A percentile compares a stretch with the other conserved stretches of the same genome.
phyloP scores from a whole-genome alignment of 768 basidiomycete species.

The Suillus variegatus region DNA sequence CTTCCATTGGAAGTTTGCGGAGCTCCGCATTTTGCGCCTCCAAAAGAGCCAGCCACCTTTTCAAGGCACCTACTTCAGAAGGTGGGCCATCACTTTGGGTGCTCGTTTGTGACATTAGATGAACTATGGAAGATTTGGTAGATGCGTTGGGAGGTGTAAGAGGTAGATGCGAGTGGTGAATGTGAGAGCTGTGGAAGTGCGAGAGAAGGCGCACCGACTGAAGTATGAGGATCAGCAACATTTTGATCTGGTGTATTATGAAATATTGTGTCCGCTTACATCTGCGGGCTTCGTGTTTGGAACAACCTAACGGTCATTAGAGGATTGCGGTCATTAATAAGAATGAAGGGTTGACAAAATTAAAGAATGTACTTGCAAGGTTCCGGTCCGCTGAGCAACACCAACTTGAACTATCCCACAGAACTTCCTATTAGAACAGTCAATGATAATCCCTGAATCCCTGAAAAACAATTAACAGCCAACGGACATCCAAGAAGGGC shows the following conservation, averaged over 20 bases:
- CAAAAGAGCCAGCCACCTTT: constrained; percentile 8
- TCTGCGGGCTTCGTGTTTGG: background rate
- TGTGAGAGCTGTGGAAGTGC: background rate
- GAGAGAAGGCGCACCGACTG: background rate
- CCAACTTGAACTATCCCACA: background rate
- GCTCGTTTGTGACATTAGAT: background rate
- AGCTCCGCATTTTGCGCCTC: constrained; percentile 12
- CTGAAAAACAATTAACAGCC: background rate
- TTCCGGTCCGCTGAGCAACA: background rate
- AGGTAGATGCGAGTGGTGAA: background rate
- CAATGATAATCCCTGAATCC: background rate
- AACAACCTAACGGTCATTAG: background rate
- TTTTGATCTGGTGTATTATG: background rate
- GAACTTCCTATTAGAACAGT: background rate
- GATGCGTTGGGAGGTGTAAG: background rate
- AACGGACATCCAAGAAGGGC: too few species aligned
- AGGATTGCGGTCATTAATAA: background rate
- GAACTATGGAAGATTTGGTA: too few species aligned
- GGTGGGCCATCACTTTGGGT: background rate
- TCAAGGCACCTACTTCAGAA: constrained; percentile 5
- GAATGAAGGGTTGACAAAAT: background rate
- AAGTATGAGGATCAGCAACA: background rate
- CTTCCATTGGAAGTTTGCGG: background rate
- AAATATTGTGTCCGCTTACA: background rate
- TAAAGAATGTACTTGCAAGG: background rate